phyloP scores from a whole-genome alignment of 2,329 filamentous ascomycete species.

The Microdochium nivale region DNA sequence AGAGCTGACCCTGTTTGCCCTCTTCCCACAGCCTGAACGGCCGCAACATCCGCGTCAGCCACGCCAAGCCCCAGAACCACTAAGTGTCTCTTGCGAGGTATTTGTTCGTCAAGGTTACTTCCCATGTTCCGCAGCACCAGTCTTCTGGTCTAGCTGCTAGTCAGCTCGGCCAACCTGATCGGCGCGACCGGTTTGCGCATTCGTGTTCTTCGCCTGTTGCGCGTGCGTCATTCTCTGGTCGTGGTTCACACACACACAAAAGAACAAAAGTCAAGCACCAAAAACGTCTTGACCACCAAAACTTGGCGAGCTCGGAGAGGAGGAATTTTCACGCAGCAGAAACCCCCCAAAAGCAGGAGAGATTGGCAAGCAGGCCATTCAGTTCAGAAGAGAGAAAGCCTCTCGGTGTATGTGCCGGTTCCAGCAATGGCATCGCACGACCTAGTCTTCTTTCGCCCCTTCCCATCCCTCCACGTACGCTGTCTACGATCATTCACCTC shows the following conservation, averaged over 20 bases:
- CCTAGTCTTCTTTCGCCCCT: background rate
- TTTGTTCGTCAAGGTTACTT: background rate
- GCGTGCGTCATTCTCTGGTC: background rate
- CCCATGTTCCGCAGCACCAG: background rate
- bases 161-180: background rate
- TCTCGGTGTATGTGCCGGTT: background rate
- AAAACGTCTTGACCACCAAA: background rate
- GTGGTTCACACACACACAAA: background rate
- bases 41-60: background rate
- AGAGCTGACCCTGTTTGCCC: background rate
- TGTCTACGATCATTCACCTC: constrained; percentile 1
- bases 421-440: background rate
- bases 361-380: background rate
- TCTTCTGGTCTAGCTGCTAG: background rate
- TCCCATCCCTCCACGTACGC: background rate
- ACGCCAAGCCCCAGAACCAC: constrained; percentile 1
- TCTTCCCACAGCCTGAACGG: background rate
- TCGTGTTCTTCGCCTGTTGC: background rate
- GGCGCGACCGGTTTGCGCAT: background rate
- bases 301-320: background rate
- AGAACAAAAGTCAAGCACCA: background rate
- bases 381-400: background rate
- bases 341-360: background rate
- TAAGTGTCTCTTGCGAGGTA: background rate
- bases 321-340: background rate